Evolutionary conservation across 1,284 basidiomycete species (phyloP), one percentile per base, ranked within the genome.

Genomic region (Trichosporon sp.): DNA sequence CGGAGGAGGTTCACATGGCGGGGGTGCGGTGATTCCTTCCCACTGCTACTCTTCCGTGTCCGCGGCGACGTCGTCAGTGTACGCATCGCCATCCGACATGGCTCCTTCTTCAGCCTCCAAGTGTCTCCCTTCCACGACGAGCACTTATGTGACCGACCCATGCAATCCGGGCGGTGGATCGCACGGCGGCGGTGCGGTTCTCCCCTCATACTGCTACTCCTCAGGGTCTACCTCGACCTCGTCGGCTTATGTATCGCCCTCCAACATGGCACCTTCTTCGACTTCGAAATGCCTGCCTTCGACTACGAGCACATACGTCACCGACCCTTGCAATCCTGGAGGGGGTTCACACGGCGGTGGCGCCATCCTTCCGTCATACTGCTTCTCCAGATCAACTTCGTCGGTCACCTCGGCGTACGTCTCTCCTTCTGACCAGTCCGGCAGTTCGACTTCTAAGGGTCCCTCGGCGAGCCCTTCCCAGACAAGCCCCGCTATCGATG

Each of bases 321-420:
- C 54, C 54, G 54, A 59, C 54, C 54, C 54, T 2, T 59, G 54
- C 26, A 59, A 59, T 26, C 26, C 54, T 11, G 54, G 54, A 6
- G 54, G 54, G 12, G 54, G 54, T 4, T 59, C 54, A 26, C 54
- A 59, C 12, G 54, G 54, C 10, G 54, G 54, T 14, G 54, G 54
- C 12, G 54, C 54, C 2, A 11, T 59, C 2, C 21, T 59, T 4
- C 54, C 54, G 8, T 26, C 21, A 1, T 59, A 31, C 11, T 59
- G 54, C 54, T 32, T 31, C 54, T 59, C 54, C 43, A 46, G 16
- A 10, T 32, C 26, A 26, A 59, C 54, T 4, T 59, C 21, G 5
- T 26, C 12, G 3, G 2, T 4, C 26, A 11, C 26, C 21, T 32
- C 54, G 2, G 54, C 54, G 4, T 56, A 4, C n/a, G 26, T 4